phyloP scores from a whole-genome alignment of 2,329 filamentous ascomycete genomes.

The Penicillium brevicompactum region DNA sequence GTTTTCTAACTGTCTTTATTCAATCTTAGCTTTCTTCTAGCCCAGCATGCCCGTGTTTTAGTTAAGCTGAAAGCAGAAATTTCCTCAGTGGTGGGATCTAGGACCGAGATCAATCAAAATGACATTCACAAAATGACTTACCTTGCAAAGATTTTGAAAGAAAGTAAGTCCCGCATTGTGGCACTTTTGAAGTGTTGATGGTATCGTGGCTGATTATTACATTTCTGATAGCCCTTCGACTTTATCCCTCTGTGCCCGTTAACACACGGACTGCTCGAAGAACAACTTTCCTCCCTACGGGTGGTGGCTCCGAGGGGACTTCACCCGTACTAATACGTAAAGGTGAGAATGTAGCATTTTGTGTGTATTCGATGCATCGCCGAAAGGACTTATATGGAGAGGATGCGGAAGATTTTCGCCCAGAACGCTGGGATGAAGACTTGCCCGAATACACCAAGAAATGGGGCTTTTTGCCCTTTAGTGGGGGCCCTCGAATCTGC shows the following conservation, averaged over 20 bases:
- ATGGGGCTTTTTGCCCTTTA: conserved; percentile 49
- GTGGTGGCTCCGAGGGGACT: conserved; percentile 32
- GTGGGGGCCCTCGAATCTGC: conserved; percentile 49
- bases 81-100: not conserved
- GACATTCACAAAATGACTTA: conserved; percentile 18
- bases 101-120: not conserved
- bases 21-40: conserved; percentile 7
- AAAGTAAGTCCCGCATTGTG: not conserved
- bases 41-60: conserved; percentile 6
- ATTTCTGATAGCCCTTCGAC: conserved; percentile 1
- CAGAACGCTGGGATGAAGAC: conserved; percentile 35
- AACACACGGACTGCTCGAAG: conserved; percentile 16
- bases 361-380: conserved; percentile 32
- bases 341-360: conserved; percentile 22
- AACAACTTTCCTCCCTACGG: conserved; percentile 31
- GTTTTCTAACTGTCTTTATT: not conserved
- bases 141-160: conserved; percentile 10
- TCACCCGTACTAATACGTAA: conserved; percentile 28
- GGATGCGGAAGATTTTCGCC: conserved; percentile 30
- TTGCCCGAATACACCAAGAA: conserved; percentile 18
- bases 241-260: conserved; percentile 9
- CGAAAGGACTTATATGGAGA: conserved; percentile 29
- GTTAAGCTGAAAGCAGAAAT: conserved; percentile 5
- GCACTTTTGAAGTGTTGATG: not conserved
- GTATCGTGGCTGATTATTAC: not conserved